Percentiles rank a stretch among this genome's conserved stretches.
Evolutionary conservation across 345 rosid species (phyloP).

Genomic region (Laguncularia racemosa): DNA sequence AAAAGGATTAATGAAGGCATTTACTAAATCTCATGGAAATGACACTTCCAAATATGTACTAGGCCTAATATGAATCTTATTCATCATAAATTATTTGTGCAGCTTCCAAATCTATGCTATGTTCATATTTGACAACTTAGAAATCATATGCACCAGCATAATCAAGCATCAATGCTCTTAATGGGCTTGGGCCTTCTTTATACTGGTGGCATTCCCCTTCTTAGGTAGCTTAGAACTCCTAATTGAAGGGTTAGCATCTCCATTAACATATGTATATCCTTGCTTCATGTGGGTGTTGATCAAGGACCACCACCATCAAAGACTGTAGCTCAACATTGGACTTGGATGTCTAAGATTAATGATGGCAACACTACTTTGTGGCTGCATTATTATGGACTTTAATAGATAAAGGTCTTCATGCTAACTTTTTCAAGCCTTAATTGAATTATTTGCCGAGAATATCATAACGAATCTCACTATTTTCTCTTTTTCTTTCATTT

Average conservation of each 20-base stretch:
- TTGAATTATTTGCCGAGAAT: neutral
- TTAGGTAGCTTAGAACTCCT: conserved; percentile 26
- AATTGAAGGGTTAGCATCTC: conserved; percentile 42
- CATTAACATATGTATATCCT: conserved; percentile 36
- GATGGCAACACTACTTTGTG: conserved; percentile 25
- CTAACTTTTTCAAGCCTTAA: conserved; percentile 40
- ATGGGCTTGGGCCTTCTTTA: conserved; percentile 24
- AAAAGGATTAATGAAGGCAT: conserved; percentile 29
- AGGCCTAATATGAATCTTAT: conserved; percentile 17
- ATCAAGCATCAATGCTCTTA: conserved; percentile 18
- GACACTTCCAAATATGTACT: conserved; percentile 17
- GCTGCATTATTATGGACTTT: conserved; percentile 34
- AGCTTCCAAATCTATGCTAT: conserved; percentile 49
- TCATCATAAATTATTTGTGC: conserved; percentile 22
- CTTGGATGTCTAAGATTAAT: conserved; percentile 35
- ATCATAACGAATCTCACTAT: neutral
- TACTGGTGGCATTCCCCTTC: conserved; percentile 42
- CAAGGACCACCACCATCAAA: conserved; percentile 1
- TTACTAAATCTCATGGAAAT: conserved; percentile 13
- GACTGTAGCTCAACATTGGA: conserved; percentile 32
- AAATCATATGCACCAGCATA: conserved; percentile 14
- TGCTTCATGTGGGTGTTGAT: conserved; percentile 53
- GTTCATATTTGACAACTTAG: conserved; percentile 48
- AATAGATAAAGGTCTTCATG: conserved; percentile 25
- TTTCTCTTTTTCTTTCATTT: no score